Evolutionary conservation across 306 rosid species (phyloP).

Genomic region (Cucumis cinereus): DNA sequence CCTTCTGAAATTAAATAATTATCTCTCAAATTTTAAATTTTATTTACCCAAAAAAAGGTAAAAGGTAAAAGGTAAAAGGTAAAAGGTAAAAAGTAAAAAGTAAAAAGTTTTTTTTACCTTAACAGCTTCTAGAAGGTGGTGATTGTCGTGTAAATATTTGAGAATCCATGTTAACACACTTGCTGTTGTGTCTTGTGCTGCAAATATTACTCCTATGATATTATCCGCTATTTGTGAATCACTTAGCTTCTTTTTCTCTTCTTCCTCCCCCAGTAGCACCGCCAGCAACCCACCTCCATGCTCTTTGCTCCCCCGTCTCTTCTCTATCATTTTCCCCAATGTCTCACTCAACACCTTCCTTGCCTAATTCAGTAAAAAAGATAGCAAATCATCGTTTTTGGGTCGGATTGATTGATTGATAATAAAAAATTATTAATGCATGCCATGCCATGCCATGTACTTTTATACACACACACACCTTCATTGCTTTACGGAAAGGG

Average conservation of each 20-base stretch:
- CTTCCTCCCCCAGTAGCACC: slow-evolving; percentile 20
- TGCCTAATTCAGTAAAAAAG: slow-evolving; percentile 54
- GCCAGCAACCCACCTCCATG: slow-evolving; percentile 47
- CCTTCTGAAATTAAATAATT: slow-evolving; percentile 29
- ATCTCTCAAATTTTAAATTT: background rate
- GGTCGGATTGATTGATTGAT: no score
- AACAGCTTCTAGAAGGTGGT: slow-evolving; percentile 41
- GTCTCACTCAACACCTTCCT: slow-evolving; percentile 60
- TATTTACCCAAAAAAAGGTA: background rate
- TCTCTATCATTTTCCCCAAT: slow-evolving; percentile 37
- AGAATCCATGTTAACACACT: slow-evolving; percentile 74
- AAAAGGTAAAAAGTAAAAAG: no score
- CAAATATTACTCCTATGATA: slow-evolving; percentile 80
- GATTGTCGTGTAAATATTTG: slow-evolving; percentile 63
- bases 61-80: no score
- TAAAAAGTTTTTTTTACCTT: slow-evolving; percentile 15
- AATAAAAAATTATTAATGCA: no score
- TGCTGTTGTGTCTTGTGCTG: slow-evolving; percentile 93
- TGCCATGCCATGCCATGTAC: no score
- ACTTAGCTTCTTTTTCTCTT: slow-evolving; percentile 13
- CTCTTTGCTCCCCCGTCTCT: slow-evolving; percentile 32
- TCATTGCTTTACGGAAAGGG: slow-evolving; percentile 55
- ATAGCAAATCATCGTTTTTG: no score
- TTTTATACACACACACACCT: no score
- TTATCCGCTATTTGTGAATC: slow-evolving; percentile 80